These are phyloP conservation scores for Kluyveromyces aestuarii DNA, from an alignment of 805 yeast species.

Conservation along the genomic window DNA sequence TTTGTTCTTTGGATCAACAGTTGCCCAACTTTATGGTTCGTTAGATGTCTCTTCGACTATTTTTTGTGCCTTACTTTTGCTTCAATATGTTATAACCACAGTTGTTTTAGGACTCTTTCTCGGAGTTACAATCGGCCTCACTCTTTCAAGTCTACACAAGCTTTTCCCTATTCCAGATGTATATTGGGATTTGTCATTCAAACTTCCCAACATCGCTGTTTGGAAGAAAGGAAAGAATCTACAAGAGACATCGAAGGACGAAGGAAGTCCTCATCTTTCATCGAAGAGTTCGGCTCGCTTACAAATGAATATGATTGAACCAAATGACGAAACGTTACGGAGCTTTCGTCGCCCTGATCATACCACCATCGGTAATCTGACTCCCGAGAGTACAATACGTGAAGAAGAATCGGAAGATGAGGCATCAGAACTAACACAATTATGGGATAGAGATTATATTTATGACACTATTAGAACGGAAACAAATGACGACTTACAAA, in stretches of 20 bases:
- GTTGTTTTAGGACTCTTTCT: constrained; percentile 13
- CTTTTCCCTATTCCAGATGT: constrained; percentile 15
- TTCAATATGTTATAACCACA: constrained; percentile 20
- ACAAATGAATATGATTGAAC: not conserved
- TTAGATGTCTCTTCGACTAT: constrained; percentile 9
- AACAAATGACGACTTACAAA: not conserved
- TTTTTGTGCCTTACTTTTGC: constrained; percentile 10
- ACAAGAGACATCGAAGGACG: not conserved
- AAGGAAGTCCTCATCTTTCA: not conserved
- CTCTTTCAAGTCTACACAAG: constrained; percentile 17
- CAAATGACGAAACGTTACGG: not conserved
- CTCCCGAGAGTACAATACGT: not conserved
- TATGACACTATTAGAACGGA: constrained; percentile 1
- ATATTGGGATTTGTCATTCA: constrained; percentile 3
- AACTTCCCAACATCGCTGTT: not conserved
- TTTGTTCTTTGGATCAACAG: constrained; percentile 16
- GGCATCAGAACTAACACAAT: not conserved
- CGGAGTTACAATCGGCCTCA: constrained; percentile 14
- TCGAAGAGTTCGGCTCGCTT: not conserved
- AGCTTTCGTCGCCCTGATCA: not conserved
- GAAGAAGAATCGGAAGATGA: not conserved
- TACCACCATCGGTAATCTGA: not conserved
- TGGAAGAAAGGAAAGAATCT: not conserved
- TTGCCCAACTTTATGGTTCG: constrained; percentile 11
- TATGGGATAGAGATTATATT: not conserved